Evolutionary conservation across 371 early-diverging fungal species (phyloP).

Genomic region (Synchytrium microbalum): DNA sequence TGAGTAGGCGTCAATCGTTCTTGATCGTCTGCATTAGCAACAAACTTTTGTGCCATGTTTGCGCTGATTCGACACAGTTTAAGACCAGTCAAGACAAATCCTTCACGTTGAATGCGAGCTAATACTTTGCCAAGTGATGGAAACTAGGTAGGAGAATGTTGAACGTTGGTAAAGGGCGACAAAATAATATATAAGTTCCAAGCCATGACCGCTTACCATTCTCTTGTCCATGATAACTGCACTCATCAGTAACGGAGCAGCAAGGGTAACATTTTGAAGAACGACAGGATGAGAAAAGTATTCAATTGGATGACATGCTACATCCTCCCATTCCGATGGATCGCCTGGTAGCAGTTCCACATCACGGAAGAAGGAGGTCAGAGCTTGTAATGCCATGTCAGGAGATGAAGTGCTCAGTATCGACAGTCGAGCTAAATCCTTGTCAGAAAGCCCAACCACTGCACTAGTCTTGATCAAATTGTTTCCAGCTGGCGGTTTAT

Average conservation of each 20-base stretch:
- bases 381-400: constrained; percentile 5
- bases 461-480: background rate
- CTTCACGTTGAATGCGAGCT: background rate
- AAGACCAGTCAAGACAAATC: constrained; percentile 8
- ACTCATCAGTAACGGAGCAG: constrained; percentile 10
- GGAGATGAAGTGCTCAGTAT: constrained; percentile 9
- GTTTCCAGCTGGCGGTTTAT: background rate
- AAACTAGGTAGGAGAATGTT: background rate
- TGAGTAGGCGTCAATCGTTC: constrained; percentile 1
- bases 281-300: constrained; percentile 11
- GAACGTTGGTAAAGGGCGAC: background rate
- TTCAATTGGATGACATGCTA: constrained; percentile 10
- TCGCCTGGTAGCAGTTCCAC: constrained; percentile 14
- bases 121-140: constrained; percentile 11
- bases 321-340: constrained; percentile 6
- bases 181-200: background rate
- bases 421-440: constrained; percentile 6
- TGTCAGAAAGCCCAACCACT: background rate
- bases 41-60: constrained; percentile 6
- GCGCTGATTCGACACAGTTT: constrained; percentile 10
- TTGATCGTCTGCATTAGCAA: constrained; percentile 8
- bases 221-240: constrained; percentile 9
- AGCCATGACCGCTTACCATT: constrained; percentile 2
- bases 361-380: constrained; percentile 14
- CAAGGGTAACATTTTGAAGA: constrained; percentile 3